Evolutionary conservation across 2,329 filamentous ascomycete species (phyloP), one percentile per base, ranked within the genome.

Genomic region (Aspergillus sp.): DNA sequence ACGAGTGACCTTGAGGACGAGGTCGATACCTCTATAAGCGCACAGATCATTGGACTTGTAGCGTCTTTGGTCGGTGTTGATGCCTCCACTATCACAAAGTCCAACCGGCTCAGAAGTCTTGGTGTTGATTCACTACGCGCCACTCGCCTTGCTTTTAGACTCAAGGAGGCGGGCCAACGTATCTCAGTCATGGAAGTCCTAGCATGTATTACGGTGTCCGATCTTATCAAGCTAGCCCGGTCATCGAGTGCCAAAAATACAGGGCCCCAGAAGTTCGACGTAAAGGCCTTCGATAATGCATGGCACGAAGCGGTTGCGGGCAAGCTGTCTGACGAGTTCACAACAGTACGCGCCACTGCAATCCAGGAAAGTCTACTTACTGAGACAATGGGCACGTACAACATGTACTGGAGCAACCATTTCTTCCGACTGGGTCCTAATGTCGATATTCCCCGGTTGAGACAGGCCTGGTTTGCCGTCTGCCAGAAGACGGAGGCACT

Each of bases 341-440:
- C 62, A 39, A 59, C 70, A 15, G 49, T 72, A 8, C 70, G 68
- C 1, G 64, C 72, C 11, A 73, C 73, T 6, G 69, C 73, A 1
- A 64, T 77, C 14, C 75, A 77, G 55, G 75, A 77, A 50, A 72
- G 73, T 27, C 62, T 77, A 21, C 62, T 77, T 7, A 71, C 70
- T 33, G 75, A 78, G 64, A 76, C 73, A 1, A 72, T 77, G 70
- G 63, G 70, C 6, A 72, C 68, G 17, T 64, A 68, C 4, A 65
- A 69, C 23, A 68, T 73, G 46, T 77, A 78, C 59, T 77, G 75
- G 75, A 73, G 72, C 31, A 73, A 76, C 48, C 71, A 72, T 14
- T 67, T 76, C 33, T 75, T 77, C 52, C 62, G 65, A 9, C 65
- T 77, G 17, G 62, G 66, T 21, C 47, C 47, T 1, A 37, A 57